These are phyloP conservation scores for Pachysolen tannophilus DNA, from an alignment of 805 yeast genomes.

Conservation along the genomic window DNA sequence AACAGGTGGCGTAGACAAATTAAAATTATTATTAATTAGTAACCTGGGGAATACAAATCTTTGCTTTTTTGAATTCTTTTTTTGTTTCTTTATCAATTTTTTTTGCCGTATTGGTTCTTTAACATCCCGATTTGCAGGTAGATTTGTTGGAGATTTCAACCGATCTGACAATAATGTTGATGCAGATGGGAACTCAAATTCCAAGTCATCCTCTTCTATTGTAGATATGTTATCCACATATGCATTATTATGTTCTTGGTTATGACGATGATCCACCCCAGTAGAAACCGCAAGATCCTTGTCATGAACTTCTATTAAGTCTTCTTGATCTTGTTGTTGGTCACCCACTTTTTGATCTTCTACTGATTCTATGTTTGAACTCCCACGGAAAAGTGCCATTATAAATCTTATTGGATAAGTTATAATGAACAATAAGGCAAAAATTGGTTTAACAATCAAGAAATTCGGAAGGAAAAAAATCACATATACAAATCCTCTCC, in stretches of 20 bases:
- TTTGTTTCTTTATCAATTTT: constrained; percentile 3
- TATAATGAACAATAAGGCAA: constrained; percentile 39
- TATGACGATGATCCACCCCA: too few relatives aligned
- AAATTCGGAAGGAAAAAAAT: constrained; percentile 41
- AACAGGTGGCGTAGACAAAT: constrained; percentile 22
- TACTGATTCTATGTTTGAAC: not conserved
- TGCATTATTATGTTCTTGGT: constrained; percentile 16
- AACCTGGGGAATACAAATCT: constrained; percentile 25
- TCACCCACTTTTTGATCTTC: not conserved
- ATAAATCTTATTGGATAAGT: constrained; percentile 45
- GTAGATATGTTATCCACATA: constrained; percentile 25
- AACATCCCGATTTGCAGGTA: constrained; percentile 1
- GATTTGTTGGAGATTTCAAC: constrained; percentile 24
- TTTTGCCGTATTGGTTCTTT: not conserved
- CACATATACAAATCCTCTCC: constrained; percentile 16
- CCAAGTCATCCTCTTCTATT: constrained; percentile 21
- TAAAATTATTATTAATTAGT: constrained; percentile 21
- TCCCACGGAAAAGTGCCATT: not conserved
- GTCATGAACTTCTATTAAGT: constrained; percentile 25
- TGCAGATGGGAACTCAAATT: constrained; percentile 19
- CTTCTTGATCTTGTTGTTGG: constrained; percentile 26
- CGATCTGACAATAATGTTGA: constrained; percentile 19
- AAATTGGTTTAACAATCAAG: constrained; percentile 43
- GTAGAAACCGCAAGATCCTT: too few relatives aligned
- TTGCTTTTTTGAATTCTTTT: constrained; percentile 9